phyloP scores from a whole-genome alignment of 179 eudicot genomes.

The Beta macrorhiza region DNA sequence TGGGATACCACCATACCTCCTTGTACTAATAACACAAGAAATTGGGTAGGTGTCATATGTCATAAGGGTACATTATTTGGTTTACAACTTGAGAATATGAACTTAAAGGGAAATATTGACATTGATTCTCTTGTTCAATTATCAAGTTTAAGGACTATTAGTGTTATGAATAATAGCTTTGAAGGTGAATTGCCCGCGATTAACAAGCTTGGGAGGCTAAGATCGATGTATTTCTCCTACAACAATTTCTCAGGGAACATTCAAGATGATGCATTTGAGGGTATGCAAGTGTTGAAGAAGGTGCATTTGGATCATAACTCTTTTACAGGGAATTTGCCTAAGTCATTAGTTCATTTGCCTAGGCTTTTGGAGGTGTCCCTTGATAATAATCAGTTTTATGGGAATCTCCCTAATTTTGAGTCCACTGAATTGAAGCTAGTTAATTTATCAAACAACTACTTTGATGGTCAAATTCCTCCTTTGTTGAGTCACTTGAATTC shows the following conservation, averaged over 20 bases:
- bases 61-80: slow-evolving; percentile 26
- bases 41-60: slow-evolving; percentile 60
- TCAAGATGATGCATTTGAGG: slow-evolving; percentile 42
- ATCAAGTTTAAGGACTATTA: slow-evolving; percentile 37
- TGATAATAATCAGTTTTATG: slow-evolving; percentile 51
- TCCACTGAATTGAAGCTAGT: slow-evolving; percentile 30
- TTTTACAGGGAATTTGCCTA: slow-evolving; percentile 53
- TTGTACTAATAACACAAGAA: slow-evolving; percentile 27
- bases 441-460: slow-evolving; percentile 47
- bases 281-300: slow-evolving; percentile 51
- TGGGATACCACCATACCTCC: slow-evolving; percentile 41
- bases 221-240: slow-evolving; percentile 43
- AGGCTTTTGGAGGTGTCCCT: slow-evolving; percentile 44
- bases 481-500: slow-evolving; percentile 35
- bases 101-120: slow-evolving; percentile 44
- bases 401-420: slow-evolving; percentile 48
- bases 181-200: slow-evolving; percentile 48
- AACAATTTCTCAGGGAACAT: slow-evolving; percentile 61
- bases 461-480: slow-evolving; percentile 63
- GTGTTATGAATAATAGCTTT: slow-evolving; percentile 59
- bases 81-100: slow-evolving; percentile 55
- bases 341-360: slow-evolving; percentile 50
- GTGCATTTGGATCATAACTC: slow-evolving; percentile 47
- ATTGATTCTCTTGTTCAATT: slow-evolving; percentile 38
- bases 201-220: slow-evolving; percentile 36